These are phyloP conservation scores for Chaetoceros muelleri DNA, from an alignment of 108 stramenopile genomes.

Conservation along the genomic window DNA sequence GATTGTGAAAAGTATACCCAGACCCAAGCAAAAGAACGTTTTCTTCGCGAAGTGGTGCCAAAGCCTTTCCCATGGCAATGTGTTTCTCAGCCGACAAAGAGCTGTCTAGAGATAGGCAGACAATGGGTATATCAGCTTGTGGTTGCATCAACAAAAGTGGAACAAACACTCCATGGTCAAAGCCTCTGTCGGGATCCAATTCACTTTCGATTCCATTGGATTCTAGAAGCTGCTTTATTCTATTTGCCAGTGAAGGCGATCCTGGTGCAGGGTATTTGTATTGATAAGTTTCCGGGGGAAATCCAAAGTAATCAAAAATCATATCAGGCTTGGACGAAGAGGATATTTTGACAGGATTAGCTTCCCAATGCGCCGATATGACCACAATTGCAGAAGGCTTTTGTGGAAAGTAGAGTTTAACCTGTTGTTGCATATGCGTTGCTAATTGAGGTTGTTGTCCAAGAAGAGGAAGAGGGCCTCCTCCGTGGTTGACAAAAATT, in stretches of 20 bases:
- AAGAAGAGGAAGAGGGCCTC: constrained; percentile 31
- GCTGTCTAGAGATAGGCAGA: constrained; percentile 46
- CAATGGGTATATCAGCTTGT: constrained; percentile 65
- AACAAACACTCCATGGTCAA: constrained; percentile 85
- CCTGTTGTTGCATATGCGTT: constrained; percentile 21
- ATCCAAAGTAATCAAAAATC: constrained; percentile 75
- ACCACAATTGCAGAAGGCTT: constrained; percentile 28
- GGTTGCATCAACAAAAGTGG: constrained; percentile 75
- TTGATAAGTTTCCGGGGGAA: constrained; percentile 69
- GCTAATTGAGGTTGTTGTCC: constrained; percentile 24
- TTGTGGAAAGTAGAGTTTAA: constrained; percentile 1
- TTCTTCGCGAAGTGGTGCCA: constrained; percentile 44
- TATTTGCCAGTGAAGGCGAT: constrained; percentile 30
- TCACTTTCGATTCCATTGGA: constrained; percentile 18
- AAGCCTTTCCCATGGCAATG: constrained; percentile 47
- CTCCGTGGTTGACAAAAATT: constrained; percentile 40
- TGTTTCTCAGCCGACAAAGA: constrained; percentile 27
- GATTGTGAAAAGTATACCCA: constrained; percentile 66
- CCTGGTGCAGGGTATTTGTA: constrained; percentile 54
- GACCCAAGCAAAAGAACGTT: constrained; percentile 60
- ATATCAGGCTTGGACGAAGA: constrained; percentile 16
- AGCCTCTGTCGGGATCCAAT: constrained; percentile 39
- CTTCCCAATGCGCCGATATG: constrained; percentile 32
- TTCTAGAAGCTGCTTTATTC: constrained; percentile 23
- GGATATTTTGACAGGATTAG: constrained; percentile 20